Evolutionary conservation across 371 early-diverging fungal species (phyloP).

Genomic region (Nosema granulosis): DNA sequence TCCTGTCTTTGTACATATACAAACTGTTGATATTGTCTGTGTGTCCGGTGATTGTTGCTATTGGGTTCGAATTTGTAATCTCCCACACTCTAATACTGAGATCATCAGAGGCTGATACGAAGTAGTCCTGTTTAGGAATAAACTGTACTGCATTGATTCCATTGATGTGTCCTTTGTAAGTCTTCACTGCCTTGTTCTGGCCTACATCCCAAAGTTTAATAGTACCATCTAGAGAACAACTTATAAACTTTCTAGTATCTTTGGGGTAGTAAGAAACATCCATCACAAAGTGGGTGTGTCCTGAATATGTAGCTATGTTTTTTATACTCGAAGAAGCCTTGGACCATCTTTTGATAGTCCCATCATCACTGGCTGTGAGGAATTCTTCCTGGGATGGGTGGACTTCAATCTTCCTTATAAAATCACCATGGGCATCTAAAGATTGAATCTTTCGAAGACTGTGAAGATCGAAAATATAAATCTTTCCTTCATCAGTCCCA

Average conservation of each 20-base stretch:
- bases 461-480: slow-evolving; percentile 50
- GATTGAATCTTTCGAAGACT: slow-evolving; percentile 48
- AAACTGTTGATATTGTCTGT: slow-evolving; percentile 61
- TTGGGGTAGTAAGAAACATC: slow-evolving; percentile 50
- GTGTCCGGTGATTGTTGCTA: slow-evolving; percentile 58
- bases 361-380: slow-evolving; percentile 63
- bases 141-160: slow-evolving; percentile 48
- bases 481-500: slow-evolving; percentile 63
- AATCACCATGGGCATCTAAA: slow-evolving; percentile 64
- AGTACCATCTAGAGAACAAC: slow-evolving; percentile 59
- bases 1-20: slow-evolving; percentile 1
- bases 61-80: slow-evolving; percentile 16
- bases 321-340: slow-evolving; percentile 43
- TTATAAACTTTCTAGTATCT: slow-evolving; percentile 50
- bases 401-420: slow-evolving; percentile 60
- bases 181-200: slow-evolving; percentile 31
- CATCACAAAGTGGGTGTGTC: slow-evolving; percentile 66
- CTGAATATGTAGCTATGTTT: slow-evolving; percentile 44
- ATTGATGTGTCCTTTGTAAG: slow-evolving; percentile 45
- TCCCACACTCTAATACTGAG: slow-evolving; percentile 60
- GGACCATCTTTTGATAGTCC: slow-evolving; percentile 59
- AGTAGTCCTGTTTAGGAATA: slow-evolving; percentile 37
- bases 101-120: slow-evolving; percentile 64
- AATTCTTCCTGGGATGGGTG: slow-evolving; percentile 48
- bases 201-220: slow-evolving; percentile 59